Conservation (phyloP, 1,139 yeast genomes). For the Yamadazyma siamensis region DNA sequence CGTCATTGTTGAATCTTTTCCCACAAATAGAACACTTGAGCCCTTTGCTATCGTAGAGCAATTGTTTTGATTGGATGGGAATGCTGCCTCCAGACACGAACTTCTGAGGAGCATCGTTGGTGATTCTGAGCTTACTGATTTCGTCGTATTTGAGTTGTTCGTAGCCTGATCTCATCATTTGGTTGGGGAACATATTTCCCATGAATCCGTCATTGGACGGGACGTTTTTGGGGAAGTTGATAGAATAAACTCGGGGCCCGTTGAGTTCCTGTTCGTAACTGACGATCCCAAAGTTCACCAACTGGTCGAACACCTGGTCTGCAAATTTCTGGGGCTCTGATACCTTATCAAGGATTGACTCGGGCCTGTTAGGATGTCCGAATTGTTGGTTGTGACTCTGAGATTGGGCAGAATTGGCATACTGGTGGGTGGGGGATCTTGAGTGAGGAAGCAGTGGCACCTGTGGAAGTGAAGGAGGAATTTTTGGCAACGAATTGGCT, state of each 20-base stretch:
- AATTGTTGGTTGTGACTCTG: neutral
- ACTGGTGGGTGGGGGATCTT: neutral
- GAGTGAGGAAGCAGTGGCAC: conserved; percentile 1
- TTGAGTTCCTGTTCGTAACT: conserved; percentile 41
- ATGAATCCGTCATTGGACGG: conserved; percentile 19
- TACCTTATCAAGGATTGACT: neutral
- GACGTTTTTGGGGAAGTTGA: conserved; percentile 31
- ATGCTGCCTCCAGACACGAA: conserved; percentile 36
- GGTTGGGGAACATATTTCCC: conserved; percentile 30
- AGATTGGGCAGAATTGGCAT: neutral
- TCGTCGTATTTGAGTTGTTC: conserved; percentile 28
- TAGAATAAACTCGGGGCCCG: conserved; percentile 35
- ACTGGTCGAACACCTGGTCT: conserved; percentile 27
- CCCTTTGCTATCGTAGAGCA: conserved; percentile 61
- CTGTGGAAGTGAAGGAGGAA: conserved; percentile 16
- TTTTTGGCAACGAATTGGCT: conserved; percentile 2
- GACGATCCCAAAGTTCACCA: conserved; percentile 37
- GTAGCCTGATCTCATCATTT: conserved; percentile 27
- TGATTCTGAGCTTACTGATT: conserved; percentile 22
- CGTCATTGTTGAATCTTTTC: conserved; percentile 68
- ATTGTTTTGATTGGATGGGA: conserved; percentile 22
- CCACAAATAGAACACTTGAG: conserved; percentile 90
- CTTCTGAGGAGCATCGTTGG: conserved; percentile 28
- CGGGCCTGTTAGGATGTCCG: neutral
- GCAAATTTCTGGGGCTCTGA: conserved; percentile 1